A percentile compares a stretch with the other conserved stretches of the same genome.
Conservation (phyloP, 306 rosid genomes). For the Dryas alaskensis region DNA sequence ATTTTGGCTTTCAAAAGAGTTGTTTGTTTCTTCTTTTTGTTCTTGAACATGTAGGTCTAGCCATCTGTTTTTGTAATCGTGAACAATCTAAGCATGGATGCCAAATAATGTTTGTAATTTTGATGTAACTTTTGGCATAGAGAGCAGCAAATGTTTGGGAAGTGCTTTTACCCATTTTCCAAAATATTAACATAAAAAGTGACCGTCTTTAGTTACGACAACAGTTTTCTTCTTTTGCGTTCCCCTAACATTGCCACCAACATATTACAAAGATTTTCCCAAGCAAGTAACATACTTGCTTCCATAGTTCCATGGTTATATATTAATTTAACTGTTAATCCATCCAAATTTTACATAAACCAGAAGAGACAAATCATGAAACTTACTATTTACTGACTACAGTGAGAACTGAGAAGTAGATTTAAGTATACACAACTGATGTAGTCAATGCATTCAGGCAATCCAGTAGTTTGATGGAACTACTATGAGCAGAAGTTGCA, state of each 20-base stretch:
- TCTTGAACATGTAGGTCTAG: background rate
- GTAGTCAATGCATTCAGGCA: too few relatives aligned
- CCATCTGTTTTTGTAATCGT: background rate
- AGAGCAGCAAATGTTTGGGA: too few relatives aligned
- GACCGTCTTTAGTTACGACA: too few relatives aligned
- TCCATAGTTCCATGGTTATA: background rate
- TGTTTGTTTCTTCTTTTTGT: background rate
- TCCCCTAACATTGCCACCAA: too few relatives aligned
- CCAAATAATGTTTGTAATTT: background rate
- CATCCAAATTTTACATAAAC: background rate
- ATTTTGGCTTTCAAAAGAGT: background rate
- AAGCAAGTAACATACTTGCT: too few relatives aligned
- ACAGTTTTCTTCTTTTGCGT: too few relatives aligned
- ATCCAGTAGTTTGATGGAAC: background rate
- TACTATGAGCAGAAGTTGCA: background rate
- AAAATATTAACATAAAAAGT: too few relatives aligned
- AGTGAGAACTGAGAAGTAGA: background rate
- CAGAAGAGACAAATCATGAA: background rate
- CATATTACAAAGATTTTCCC: too few relatives aligned
- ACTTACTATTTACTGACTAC: background rate
- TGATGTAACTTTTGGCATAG: background rate
- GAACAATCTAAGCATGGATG: background rate
- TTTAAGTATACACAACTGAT: background rate
- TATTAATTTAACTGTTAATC: background rate
- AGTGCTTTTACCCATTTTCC: too few relatives aligned